A percentile compares a stretch with the other conserved stretches of the same genome.
Conservation (phyloP, 1,139 yeast species). For the Yamadazyma diospyri region DNA sequence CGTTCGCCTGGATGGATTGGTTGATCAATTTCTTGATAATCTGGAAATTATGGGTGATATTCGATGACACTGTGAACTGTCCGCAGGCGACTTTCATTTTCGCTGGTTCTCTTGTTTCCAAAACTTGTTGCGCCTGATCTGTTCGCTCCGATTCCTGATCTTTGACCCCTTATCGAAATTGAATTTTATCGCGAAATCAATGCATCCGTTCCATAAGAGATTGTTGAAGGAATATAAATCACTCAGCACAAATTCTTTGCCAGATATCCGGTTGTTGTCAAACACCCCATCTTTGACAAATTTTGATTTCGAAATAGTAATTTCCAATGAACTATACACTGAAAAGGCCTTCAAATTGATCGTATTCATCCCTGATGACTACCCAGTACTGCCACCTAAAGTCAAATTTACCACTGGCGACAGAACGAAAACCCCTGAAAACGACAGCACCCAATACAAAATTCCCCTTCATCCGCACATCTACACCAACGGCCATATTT, state of each 20-base stretch:
- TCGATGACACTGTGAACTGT: slow-evolving; percentile 76
- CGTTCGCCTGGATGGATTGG: slow-evolving; percentile 58
- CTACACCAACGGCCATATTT: slow-evolving; percentile 72
- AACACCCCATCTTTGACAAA: slow-evolving; percentile 21
- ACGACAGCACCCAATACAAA: slow-evolving; percentile 4
- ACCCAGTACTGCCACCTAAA: slow-evolving; percentile 66
- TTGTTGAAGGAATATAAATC: slow-evolving; percentile 40
- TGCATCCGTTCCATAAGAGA: slow-evolving; percentile 35
- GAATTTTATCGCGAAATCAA: slow-evolving; percentile 3
- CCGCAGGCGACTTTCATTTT: slow-evolving; percentile 66
- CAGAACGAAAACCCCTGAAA: slow-evolving; percentile 3
- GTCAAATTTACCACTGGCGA: slow-evolving; percentile 45
- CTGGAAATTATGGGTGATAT: slow-evolving; percentile 54
- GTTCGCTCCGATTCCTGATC: neutral
- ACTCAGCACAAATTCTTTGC: slow-evolving; percentile 18
- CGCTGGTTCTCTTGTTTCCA: neutral
- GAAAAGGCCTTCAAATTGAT: slow-evolving; percentile 30
- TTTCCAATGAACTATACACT: slow-evolving; percentile 28
- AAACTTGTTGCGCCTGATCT: neutral
- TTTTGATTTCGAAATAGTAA: slow-evolving; percentile 22
- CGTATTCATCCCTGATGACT: slow-evolving; percentile 42
- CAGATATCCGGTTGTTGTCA: slow-evolving; percentile 27
- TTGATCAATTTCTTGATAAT: slow-evolving; percentile 55
- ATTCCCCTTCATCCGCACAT: slow-evolving; percentile 73
- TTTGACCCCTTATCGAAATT: neutral